Evolutionary conservation across 352 stramenopile genomes (phyloP), one percentile per base, ranked within the genome.

Genomic region (Phytopythium montanum): DNA sequence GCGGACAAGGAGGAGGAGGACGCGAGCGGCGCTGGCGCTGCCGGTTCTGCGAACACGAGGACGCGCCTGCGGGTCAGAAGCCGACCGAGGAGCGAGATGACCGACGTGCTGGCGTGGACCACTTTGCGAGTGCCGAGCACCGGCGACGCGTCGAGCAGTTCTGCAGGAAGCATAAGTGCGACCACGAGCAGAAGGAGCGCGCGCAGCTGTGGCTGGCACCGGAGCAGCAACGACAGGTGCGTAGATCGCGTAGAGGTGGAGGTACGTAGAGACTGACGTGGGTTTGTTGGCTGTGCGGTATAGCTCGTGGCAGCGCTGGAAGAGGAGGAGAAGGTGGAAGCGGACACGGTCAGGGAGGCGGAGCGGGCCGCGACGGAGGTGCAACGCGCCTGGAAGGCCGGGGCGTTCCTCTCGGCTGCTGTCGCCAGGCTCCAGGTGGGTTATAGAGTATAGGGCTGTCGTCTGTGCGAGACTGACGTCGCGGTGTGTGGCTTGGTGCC

Each of bases 151-250:
- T 92, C 26, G 57, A 83, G 13, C 28, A 53, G 1, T 92, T 92
- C 54, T 92, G 83, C 45, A 63, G 63, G 38, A 56, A 69, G 7
- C 56, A 90, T 51, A 73, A 72, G n/a, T 87, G 80, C 57, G 83
- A 90, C 59, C 64, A 68, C 5, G 60, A 72, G 44, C 75, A 71
- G 19, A 33, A 72, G 33, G 34, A 55, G n/a, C 69, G 83, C 14
- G 29, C 56, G 3, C 60, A 77, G 52, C 64, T 92, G 29, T 77
- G 66, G 48, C 52, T 90, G 10, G 19, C 57, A n/a, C 28, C 71
- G 3, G 54, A 33, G 8, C 59, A 56, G 4, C 48, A 57, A 26
- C 65, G 56, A 36, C 61, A 79, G 59, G 79, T 85, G 64, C 21
- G 45, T 38, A 19, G 23, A 0, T 12, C 8, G 5, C 6, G 14